phyloP scores from a whole-genome alignment of 2,329 filamentous ascomycete genomes.

The Aspergillus quadrilineatus region DNA sequence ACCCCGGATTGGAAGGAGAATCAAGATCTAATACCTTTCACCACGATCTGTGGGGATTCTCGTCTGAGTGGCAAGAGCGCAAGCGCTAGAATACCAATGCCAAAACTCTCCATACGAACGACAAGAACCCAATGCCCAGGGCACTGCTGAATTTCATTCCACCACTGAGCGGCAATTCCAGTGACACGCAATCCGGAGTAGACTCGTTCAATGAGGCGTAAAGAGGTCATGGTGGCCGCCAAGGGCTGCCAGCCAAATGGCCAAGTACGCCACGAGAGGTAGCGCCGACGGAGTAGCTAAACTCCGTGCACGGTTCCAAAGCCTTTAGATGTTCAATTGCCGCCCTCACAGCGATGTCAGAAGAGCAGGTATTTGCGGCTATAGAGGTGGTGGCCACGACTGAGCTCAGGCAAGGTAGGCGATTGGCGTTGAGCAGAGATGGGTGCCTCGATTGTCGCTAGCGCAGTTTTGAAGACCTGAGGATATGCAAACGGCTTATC shows the following conservation, averaged over 20 bases:
- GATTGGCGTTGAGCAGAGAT: not conserved
- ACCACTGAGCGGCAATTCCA: not conserved
- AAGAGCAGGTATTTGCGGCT: not conserved
- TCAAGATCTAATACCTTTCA: not conserved
- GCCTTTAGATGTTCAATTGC: not conserved
- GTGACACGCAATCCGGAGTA: not conserved
- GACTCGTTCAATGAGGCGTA: not conserved
- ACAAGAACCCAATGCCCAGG: not conserved
- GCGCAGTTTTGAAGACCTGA: not conserved
- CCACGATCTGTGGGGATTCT: not conserved
- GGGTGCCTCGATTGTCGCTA: not conserved
- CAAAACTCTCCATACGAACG: not conserved
- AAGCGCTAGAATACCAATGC: not conserved
- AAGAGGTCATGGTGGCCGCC: not conserved
- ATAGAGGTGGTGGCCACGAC: not conserved
- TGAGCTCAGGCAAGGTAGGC: not conserved
- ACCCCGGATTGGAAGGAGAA: not conserved
- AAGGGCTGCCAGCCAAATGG: not conserved
- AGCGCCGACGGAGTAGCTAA: not conserved
- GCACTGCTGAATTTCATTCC: not conserved
- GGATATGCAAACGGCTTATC: constrained; percentile 6
- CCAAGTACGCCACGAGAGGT: not conserved
- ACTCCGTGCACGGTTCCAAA: not conserved
- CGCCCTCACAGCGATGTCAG: not conserved
- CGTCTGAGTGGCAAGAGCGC: not conserved